Evolutionary conservation across 2,329 filamentous ascomycete species (phyloP), one percentile per base, ranked within the genome.

Genomic region (Rugonectria rugulosa): DNA sequence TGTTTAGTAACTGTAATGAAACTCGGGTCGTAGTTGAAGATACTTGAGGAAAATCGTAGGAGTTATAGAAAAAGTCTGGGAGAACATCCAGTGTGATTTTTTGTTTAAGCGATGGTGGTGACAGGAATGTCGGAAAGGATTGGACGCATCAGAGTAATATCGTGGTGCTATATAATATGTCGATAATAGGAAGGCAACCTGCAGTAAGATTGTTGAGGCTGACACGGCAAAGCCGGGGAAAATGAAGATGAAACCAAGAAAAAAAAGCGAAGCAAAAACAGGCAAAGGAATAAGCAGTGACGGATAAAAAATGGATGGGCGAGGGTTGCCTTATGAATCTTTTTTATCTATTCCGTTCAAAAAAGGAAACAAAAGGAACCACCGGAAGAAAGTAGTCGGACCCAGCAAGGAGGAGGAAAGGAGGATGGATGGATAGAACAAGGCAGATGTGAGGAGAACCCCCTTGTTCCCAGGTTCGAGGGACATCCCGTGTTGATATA

Each of bases 71-170:
- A 15, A 48, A 24, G 26, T 44, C 20, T 17, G 14, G 36, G 17
- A 29, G 44, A 3, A 48, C 23, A 36, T 36, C 41, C 50, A 40
- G 37, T 53, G 23, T 29, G 41, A 49, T 17, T n/a, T n/a, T n/a
- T 26, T 15, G 45, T 48, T 48, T 29, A 49, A 49, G 24, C 11
- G 15, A 37, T 29, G 23, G 42, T 31, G 34, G 20, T 46, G n/a
- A 26, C 23, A 12, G 24, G 15, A n/a, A n/a, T n/a, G 32, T 43
- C 51, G 21, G 44, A 19, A 49, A 50, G 11, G 45, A 55, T 55
- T 34, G 45, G 40, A 55, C 38, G 44, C 45, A 49, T 54, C 44
- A 49, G 31, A 38, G 26, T 17, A n/a, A 23, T 29, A 53, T 53
- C 26, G 27, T 15, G 19, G 15, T 34, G 19, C 36, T 48, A 17